These are phyloP conservation scores for Powellomyces hirtus DNA, from an alignment of 192 early-diverging fungal genomes.

Conservation along the genomic window DNA sequence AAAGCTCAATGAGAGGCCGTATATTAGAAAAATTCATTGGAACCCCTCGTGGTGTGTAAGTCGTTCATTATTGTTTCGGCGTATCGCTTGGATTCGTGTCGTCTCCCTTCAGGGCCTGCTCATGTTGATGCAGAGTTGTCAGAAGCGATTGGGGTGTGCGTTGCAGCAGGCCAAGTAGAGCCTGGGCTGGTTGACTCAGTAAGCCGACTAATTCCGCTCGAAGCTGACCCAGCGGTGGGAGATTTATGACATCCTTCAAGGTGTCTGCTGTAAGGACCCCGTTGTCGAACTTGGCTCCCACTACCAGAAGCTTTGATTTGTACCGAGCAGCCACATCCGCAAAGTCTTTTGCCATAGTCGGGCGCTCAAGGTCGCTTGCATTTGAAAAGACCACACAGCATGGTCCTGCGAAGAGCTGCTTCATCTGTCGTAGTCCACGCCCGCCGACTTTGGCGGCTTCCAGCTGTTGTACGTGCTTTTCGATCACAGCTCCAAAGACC, in stretches of 20 bases:
- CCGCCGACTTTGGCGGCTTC: not conserved
- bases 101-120: slow-evolving; percentile 11
- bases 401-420: slow-evolving; percentile 14
- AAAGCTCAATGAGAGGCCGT: too few relatives aligned
- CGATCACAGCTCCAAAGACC: slow-evolving; percentile 18
- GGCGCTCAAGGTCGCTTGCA: slow-evolving; percentile 12
- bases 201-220: slow-evolving; percentile 30
- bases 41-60: too few relatives aligned
- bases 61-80: too few relatives aligned
- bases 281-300: slow-evolving; percentile 33
- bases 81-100: too few relatives aligned
- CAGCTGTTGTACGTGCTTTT: not conserved
- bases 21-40: too few relatives aligned
- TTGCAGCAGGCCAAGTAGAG: slow-evolving; percentile 18
- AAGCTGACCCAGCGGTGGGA: slow-evolving; percentile 17
- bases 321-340: slow-evolving; percentile 12
- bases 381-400: slow-evolving; percentile 24
- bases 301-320: slow-evolving; percentile 25
- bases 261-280: slow-evolving; percentile 18
- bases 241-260: slow-evolving; percentile 17
- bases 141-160: slow-evolving; percentile 11
- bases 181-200: slow-evolving; percentile 19
- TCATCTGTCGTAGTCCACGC: slow-evolving; percentile 3
- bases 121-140: slow-evolving; percentile 16
- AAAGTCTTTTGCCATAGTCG: slow-evolving; percentile 23